Evolutionary conservation across 1,139 yeast genomes (phyloP), one percentile per base, ranked within the genome.

Genomic region (Pichia cactophila): DNA sequence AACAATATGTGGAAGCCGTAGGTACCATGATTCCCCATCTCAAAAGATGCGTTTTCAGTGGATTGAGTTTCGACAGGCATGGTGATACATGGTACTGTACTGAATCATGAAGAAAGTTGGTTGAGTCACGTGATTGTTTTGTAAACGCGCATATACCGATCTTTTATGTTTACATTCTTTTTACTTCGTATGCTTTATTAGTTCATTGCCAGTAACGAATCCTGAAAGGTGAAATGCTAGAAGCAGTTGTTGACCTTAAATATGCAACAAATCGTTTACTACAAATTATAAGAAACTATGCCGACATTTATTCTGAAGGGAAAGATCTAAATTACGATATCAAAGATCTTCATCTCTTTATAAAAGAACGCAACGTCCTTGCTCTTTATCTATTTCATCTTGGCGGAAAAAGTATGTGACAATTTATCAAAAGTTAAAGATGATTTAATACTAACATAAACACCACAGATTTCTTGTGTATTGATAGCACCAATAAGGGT

Each of bases 1-100:
- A 61, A 43, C 65, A 63, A 1, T 72, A 70, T 53, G 70, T 68
- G 56, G 59, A 61, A 20, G 54, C 56, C 16, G 45, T 69, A 1
- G 62, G 61, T 2, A 50, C 46, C 4, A 50, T 55, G 26, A 49
- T 69, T 16, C 72, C 72, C 0, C 47, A 49, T 1, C 46, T 71
- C 47, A 53, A 29, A 45, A 36, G 17, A 45, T 58, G 41, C 49
- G 53, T 33, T 9, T 49, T 65, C 26, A 61, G 59, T 40, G 68
- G 68, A 2, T 56, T 61, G 10, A 50, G 51, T 26, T 63, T 58
- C 45, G 46, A 48, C 11, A 53, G 48, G 35, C 7, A 23, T 1
- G 45, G 42, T 33, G 36, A 38, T 1, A 43, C 39, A 5, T 56
- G 61, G 61, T 26, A 17, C 17, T 57, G 60, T n/a, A 17, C 5